Evolutionary conservation across 768 basidiomycete species (phyloP), one percentile per base, ranked within the genome.

Genomic region (Dioszegia hungarica): DNA sequence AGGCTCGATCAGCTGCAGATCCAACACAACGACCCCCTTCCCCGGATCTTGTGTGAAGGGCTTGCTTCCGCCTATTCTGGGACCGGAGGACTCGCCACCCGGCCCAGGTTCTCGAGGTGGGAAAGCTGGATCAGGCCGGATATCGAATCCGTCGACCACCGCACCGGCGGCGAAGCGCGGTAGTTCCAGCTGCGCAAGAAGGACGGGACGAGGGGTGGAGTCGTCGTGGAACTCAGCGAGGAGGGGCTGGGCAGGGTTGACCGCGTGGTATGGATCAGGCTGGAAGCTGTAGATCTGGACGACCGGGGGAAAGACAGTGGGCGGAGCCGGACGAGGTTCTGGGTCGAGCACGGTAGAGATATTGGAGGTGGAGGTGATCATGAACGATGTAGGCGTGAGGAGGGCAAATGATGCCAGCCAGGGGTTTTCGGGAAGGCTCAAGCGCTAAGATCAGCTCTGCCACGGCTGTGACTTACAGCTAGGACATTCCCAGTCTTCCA

Each of bases 401-500:
- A 72, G 54, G 20, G 70, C 65, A 27, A 72, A 57, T 0, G 70
- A 72, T 0, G 70, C 45, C 48, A 69, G 69, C 66, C 67, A 69
- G 5, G 57, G 58, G 29, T 61, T 64, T 31, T 69, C 67, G 17
- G 66, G 61, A 10, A 69, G 34, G 12, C 63, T 56, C 41, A 62
- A 40, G 0, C 70, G 65, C 70, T 72, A 44, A 38, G n/a, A 51
- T 51, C 22, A 51, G 49, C 49, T 5, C 34, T n/a, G 14, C 31
- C 31, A 6, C 9, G 37, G 25, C 14, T 53, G 11, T 15, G 20
- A 77, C 82, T 77, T 63, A 87, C 85, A 60, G 81, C 56, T 62
- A 83, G 68, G 6, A 77, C 67, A 10, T 70, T 62, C 5, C 83
- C 83, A 3, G 81, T 83, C 66, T 81, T 82, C 86, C 86, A 87